These are phyloP conservation scores for Trichoderma oligosporum DNA, from an alignment of 2,329 filamentous ascomycete species.

Conservation along the genomic window DNA sequence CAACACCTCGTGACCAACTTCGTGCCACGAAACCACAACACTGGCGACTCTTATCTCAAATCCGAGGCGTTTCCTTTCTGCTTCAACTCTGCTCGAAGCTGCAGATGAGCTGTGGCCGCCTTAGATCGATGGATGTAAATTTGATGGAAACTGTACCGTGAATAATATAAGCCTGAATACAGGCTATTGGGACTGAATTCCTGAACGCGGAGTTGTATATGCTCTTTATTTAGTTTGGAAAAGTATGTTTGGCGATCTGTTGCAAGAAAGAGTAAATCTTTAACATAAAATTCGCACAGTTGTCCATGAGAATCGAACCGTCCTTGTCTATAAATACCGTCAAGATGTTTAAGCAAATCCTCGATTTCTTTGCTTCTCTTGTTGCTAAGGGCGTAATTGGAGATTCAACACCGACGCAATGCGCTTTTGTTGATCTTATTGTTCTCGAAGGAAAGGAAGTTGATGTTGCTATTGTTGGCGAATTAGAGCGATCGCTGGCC, in stretches of 20 bases:
- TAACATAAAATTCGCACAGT: neutral
- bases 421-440: neutral
- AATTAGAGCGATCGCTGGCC: constrained; percentile 33
- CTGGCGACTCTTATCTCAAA: constrained; percentile 10
- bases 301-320: neutral
- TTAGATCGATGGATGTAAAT: neutral
- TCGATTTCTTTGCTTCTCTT: constrained; percentile 14
- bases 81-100: constrained; percentile 14
- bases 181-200: neutral
- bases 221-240: neutral
- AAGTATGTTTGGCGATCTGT: neutral
- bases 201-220: neutral
- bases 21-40: constrained; percentile 12
- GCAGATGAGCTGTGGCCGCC: constrained; percentile 21
- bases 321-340: neutral
- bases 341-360: constrained; percentile 12
- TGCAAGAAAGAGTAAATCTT: neutral
- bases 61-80: constrained; percentile 3
- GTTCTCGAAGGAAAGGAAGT: neutral
- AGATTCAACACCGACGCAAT: constrained; percentile 17
- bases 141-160: constrained; percentile 1
- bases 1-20: neutral
- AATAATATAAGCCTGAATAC: neutral
- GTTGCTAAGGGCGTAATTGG: constrained; percentile 19
- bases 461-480: neutral